phyloP scores from a whole-genome alignment of 1,284 basidiomycete species.

The Cystobasidiaceae sp. region DNA sequence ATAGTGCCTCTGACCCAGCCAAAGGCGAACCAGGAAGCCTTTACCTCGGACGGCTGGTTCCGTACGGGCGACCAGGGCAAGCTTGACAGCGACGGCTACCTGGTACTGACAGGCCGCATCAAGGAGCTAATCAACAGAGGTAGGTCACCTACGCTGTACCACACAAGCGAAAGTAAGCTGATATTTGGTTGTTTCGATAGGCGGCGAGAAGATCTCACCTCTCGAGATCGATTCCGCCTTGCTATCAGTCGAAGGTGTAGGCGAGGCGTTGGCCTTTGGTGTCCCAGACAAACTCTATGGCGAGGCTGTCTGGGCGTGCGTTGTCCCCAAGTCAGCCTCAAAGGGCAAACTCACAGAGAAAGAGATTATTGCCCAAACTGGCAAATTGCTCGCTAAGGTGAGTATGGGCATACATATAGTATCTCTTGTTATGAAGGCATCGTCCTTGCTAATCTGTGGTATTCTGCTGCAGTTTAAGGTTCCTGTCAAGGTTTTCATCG shows the following conservation, averaged over 20 bases:
- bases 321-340: conserved; percentile 42
- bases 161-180: too few relatives aligned
- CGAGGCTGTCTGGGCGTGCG: conserved; percentile 46
- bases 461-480: conserved; percentile 45
- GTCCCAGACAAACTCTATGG: conserved; percentile 46
- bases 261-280: conserved; percentile 52
- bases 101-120: conserved; percentile 57
- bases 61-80: conserved; percentile 63
- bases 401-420: not conserved
- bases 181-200: too few relatives aligned
- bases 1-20: not conserved
- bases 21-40: conserved; percentile 46
- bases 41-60: conserved; percentile 49
- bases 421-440: not conserved
- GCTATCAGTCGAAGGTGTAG: conserved; percentile 51
- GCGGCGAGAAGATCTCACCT: conserved; percentile 62
- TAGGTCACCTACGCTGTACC: not conserved
- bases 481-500: conserved; percentile 46
- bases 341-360: conserved; percentile 36
- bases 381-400: conserved; percentile 41
- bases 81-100: conserved; percentile 58
- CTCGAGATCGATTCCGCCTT: conserved; percentile 58
- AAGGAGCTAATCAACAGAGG: conserved; percentile 59
- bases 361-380: conserved; percentile 38
- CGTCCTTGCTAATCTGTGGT: not conserved